Evolutionary conservation across 2,329 filamentous ascomycete species (phyloP), one percentile per base, ranked within the genome.

Genomic region (Ophiostoma angusticollis): DNA sequence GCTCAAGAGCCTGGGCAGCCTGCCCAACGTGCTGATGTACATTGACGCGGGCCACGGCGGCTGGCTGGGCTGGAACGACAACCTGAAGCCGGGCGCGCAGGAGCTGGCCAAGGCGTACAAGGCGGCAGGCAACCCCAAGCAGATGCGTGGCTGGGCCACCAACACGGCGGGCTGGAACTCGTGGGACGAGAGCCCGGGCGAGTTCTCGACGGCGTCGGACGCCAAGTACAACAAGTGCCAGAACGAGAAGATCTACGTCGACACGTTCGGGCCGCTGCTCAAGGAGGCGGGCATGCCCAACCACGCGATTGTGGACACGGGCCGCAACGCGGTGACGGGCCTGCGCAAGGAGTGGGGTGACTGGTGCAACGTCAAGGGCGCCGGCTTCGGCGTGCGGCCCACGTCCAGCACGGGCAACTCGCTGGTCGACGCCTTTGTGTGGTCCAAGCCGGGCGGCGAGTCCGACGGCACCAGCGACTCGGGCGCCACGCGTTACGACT

Each of bases 11-110:
- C 60, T 78, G 46, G n/a, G n/a, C n/a, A 73, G 77, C 56, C 60
- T 78, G 22, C 58, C 65, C 44, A 78, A 79, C 52, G 74, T 78
- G 19, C 60, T 70, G 45, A 72, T 74, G 69, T 79, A 78, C 54
- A 54, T 79, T 16, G 74, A 79, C 48, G 74, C 71, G 8, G 74
- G 72, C 42, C 74, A 79, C 54, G 72, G 68, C 19, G 73, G 74
- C 44, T 79, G 74, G 74, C 63, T 78, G 31, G 74, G 74, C 50
- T 78, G 73, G 73, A 54, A 65, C 14, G 72, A 69, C 44, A 78
- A 78, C 57, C 64, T 59, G 45, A 50, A 54, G 49, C 47, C 56
- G 30, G 58, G 58, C 35, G 59, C 59, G 6, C 36, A 58, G 53
- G 58, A 61, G 52, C 52, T 62, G 30, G 59, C 58, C 50, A 54